These are phyloP conservation scores for Wickerhamomyces strasburgensis DNA, from an alignment of 805 yeast genomes.

Conservation along the genomic window DNA sequence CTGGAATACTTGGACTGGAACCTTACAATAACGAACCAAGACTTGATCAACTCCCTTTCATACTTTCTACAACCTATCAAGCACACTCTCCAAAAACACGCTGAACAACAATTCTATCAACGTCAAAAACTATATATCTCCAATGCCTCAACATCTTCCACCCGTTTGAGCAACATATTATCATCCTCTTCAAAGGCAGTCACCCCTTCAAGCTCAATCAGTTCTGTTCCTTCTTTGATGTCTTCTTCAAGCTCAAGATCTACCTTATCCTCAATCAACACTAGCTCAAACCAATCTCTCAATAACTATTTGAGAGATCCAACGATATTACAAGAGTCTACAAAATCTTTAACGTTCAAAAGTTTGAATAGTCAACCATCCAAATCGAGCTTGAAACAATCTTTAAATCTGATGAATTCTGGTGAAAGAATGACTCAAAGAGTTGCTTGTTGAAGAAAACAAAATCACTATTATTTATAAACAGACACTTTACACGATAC, in stretches of 20 bases:
- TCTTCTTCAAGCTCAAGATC: constrained; percentile 38
- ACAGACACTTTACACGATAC: too few relatives aligned
- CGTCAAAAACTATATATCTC: constrained; percentile 22
- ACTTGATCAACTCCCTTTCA: constrained; percentile 61
- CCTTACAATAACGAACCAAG: constrained; percentile 62
- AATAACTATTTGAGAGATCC: constrained; percentile 9
- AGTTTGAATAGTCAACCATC: constrained; percentile 13
- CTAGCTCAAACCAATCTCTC: constrained; percentile 17
- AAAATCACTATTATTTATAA: not conserved
- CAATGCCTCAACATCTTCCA: constrained; percentile 15
- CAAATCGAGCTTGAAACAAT: constrained; percentile 4
- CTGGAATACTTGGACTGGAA: constrained; percentile 83
- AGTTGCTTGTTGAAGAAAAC: not conserved
- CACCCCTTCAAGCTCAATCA: constrained; percentile 23
- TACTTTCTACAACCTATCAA: constrained; percentile 78
- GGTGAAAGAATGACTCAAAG: constrained; percentile 7
- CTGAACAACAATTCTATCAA: constrained; percentile 23
- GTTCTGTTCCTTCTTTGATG: constrained; percentile 33
- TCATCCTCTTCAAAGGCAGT: constrained; percentile 4
- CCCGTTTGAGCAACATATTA: constrained; percentile 10
- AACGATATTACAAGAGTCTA: constrained; percentile 7
- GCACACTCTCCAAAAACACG: constrained; percentile 23
- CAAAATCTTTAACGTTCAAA: constrained; percentile 21
- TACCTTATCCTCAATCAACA: constrained; percentile 26
- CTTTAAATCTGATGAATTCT: constrained; percentile 10